Evolutionary conservation across 768 basidiomycete genomes (phyloP).

Genomic region (Tricholoma saponaceum): DNA sequence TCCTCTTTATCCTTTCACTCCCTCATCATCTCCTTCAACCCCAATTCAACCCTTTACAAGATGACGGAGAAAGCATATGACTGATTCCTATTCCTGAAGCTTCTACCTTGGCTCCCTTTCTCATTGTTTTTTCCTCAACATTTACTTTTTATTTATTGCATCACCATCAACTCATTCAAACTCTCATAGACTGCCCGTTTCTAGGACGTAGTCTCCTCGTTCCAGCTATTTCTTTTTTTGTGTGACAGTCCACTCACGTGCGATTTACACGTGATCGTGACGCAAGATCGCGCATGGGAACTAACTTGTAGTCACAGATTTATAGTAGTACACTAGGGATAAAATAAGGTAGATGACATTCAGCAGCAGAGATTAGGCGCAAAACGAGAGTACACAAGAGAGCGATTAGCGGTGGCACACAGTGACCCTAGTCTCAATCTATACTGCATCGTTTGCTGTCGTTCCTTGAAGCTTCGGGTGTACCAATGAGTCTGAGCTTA

Average conservation of each 20-base stretch:
- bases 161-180: not conserved
- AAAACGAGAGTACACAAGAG: constrained; percentile 1
- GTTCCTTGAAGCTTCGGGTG: constrained; percentile 33
- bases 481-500: constrained; percentile 29
- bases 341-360: no score
- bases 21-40: not conserved
- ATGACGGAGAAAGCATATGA: not conserved
- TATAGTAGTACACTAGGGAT: no score
- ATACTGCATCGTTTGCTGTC: constrained; percentile 34
- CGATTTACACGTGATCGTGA: constrained; percentile 21
- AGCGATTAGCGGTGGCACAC: not conserved
- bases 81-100: not conserved
- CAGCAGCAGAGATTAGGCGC: not conserved
- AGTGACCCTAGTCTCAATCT: constrained; percentile 17
- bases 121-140: not conserved
- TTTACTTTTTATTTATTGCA: not conserved
- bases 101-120: not conserved
- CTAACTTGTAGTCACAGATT: no score
- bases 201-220: not conserved
- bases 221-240: not conserved
- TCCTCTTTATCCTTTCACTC: not conserved
- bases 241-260: constrained; percentile 21
- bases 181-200: not conserved
- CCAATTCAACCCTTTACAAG: not conserved
- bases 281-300: no score